These are phyloP conservation scores for Fragilariopsis cylindrus DNA, from an alignment of 108 stramenopile genomes.

Conservation along the genomic window DNA sequence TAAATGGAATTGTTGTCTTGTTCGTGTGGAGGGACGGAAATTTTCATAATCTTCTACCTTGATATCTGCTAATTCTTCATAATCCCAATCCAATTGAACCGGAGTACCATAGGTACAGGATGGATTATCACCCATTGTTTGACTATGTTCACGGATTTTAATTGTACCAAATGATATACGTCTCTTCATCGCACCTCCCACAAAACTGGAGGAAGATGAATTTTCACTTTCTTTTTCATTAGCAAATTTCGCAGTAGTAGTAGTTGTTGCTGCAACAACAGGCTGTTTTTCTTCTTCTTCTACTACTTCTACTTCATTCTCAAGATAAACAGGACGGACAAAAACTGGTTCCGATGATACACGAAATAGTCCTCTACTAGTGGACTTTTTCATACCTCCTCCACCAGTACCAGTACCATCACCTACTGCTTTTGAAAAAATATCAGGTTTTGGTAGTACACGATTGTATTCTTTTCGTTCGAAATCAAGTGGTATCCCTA, in stretches of 20 bases:
- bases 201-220: neutral
- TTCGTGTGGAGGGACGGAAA: slow-evolving; percentile 4
- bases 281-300: neutral
- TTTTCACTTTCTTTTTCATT: neutral
- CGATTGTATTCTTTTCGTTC: slow-evolving; percentile 15
- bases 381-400: neutral
- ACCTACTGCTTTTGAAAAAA: neutral
- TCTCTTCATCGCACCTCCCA: slow-evolving; percentile 1
- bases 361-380: neutral
- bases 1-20: slow-evolving; percentile 2
- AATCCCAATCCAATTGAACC: slow-evolving; percentile 52
- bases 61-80: slow-evolving; percentile 19
- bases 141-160: slow-evolving; percentile 37
- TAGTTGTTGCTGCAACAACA: neutral
- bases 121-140: slow-evolving; percentile 61
- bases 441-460: neutral
- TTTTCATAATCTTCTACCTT: slow-evolving; percentile 32
- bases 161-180: slow-evolving; percentile 29
- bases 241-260: neutral
- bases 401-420: neutral
- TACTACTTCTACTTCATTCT: neutral
- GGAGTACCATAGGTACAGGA: slow-evolving; percentile 46
- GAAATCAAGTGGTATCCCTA: neutral
- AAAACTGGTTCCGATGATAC: slow-evolving; percentile 4
- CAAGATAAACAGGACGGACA: slow-evolving; percentile 1